These are phyloP conservation scores for Lentinula raphanica DNA, from an alignment of 768 basidiomycete species.

Conservation along the genomic window DNA sequence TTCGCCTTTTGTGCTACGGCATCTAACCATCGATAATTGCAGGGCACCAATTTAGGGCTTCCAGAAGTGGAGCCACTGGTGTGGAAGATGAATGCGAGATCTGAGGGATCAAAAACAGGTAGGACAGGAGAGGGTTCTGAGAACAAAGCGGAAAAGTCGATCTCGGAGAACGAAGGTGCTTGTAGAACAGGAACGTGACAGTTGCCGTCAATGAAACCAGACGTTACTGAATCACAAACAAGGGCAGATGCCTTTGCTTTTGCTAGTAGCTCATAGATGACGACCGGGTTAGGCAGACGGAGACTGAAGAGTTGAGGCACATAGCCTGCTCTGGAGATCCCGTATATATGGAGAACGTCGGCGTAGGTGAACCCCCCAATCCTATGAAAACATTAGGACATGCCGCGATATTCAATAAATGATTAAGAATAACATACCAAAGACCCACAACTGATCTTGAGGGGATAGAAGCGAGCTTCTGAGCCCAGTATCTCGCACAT, in stretches of 20 bases:
- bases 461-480: conserved; percentile 42
- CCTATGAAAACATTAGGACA: conserved; percentile 33
- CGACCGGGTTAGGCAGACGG: conserved; percentile 66
- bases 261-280: conserved; percentile 66
- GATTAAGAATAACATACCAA: conserved; percentile 43
- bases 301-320: conserved; percentile 75
- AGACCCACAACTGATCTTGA: conserved; percentile 62
- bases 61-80: conserved; percentile 81
- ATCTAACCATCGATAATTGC: conserved; percentile 62
- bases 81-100: conserved; percentile 61
- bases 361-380: conserved; percentile 66
- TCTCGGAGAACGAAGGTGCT: conserved; percentile 34
- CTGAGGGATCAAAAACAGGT: conserved; percentile 23
- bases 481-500: conserved; percentile 61
- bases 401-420: neutral
- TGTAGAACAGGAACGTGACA: conserved; percentile 48
- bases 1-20: conserved; percentile 53
- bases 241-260: conserved; percentile 59
- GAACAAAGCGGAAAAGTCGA: conserved; percentile 21
- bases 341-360: conserved; percentile 71
- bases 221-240: conserved; percentile 53
- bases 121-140: conserved; percentile 34
- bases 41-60: conserved; percentile 73
- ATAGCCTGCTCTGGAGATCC: conserved; percentile 70
- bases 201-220: conserved; percentile 34